A percentile compares a stretch with the other conserved stretches of the same genome.
Evolutionary conservation across 345 rosid species (phyloP).

Genomic region (Pelargonium nanum): DNA sequence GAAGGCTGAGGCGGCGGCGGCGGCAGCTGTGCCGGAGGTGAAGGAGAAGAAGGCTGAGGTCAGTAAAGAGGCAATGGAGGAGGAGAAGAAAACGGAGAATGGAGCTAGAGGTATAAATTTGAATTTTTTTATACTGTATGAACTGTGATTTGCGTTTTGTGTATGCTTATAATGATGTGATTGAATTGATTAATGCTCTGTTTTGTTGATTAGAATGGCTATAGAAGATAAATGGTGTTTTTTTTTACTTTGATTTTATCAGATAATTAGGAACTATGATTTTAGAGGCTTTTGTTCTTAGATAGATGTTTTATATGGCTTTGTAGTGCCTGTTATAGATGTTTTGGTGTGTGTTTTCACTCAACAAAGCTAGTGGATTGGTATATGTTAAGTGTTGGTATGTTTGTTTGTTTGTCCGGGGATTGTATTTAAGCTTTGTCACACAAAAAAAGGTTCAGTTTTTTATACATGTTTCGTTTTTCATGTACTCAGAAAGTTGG

Average conservation of each 20-base stretch:
- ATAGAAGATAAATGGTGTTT: no score
- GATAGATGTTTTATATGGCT: not conserved
- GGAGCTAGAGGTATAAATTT: slow-evolving; percentile 25
- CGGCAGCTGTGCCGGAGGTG: slow-evolving; percentile 12
- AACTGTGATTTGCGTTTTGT: not conserved
- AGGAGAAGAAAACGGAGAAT: slow-evolving; percentile 27
- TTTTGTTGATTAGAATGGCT: not conserved
- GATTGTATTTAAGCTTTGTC: no score
- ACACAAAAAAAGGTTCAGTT: no score
- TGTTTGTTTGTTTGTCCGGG: no score
- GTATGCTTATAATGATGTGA: not conserved
- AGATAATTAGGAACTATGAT: not conserved
- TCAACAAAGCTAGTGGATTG: no score
- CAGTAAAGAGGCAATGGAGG: slow-evolving; percentile 18
- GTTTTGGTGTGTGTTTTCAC: not conserved
- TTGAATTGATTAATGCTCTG: not conserved
- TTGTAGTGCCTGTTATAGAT: not conserved
- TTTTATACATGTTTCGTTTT: not conserved
- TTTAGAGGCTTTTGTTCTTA: no score
- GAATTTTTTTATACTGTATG: not conserved
- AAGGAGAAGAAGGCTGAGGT: slow-evolving; percentile 7
- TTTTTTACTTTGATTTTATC: no score
- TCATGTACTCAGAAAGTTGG: not conserved
- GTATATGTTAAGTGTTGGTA: no score
- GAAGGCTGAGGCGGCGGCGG: slow-evolving; percentile 16